Evolutionary conservation across 768 basidiomycete species (phyloP).

Genomic region (Phanerochaete carnosa): DNA sequence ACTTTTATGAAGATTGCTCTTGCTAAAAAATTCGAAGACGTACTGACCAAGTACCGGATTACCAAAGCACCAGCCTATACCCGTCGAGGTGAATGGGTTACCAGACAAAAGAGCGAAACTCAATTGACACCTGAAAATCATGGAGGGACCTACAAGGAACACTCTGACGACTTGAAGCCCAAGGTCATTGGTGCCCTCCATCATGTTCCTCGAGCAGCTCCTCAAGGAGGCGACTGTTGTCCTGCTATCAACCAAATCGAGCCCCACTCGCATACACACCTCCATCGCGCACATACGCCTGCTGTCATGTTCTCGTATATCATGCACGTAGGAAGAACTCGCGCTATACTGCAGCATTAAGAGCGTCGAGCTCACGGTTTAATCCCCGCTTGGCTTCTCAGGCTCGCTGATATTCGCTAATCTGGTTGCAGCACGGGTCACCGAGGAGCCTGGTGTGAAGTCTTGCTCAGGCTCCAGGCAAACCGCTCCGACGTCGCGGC

Average conservation of each 20-base stretch:
- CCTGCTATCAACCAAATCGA: constrained; percentile 83
- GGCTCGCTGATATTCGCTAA: constrained; percentile 65
- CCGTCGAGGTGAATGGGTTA: too few relatives aligned
- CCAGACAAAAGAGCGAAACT: constrained; percentile 50
- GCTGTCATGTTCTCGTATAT: constrained; percentile 30
- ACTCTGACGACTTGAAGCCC: constrained; percentile 70
- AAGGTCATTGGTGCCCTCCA: constrained; percentile 75
- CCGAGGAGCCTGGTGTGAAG: constrained; percentile 53
- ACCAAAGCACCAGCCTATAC: constrained; percentile 42
- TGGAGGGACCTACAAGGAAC: constrained; percentile 68
- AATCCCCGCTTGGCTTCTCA: too few relatives aligned
- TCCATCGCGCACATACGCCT: background rate
- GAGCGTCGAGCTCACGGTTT: constrained; percentile 70
- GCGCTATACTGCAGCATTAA: constrained; percentile 56
- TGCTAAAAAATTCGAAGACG: constrained; percentile 83
- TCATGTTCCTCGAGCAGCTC: constrained; percentile 59
- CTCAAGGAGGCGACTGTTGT: constrained; percentile 51
- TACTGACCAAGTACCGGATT: too few relatives aligned
- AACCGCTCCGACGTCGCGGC: constrained; percentile 60
- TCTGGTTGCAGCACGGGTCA: constrained; percentile 55
- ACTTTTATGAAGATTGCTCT: constrained; percentile 48
- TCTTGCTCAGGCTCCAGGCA: constrained; percentile 72
- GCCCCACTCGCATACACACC: constrained; percentile 57
- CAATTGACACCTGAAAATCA: constrained; percentile 75
- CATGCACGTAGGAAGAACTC: constrained; percentile 65